A percentile compares a stretch with the other conserved stretches of the same genome.
Conservation (phyloP, 371 early-diverging fungal genomes). For the Dichotomocladium elegans region DNA sequence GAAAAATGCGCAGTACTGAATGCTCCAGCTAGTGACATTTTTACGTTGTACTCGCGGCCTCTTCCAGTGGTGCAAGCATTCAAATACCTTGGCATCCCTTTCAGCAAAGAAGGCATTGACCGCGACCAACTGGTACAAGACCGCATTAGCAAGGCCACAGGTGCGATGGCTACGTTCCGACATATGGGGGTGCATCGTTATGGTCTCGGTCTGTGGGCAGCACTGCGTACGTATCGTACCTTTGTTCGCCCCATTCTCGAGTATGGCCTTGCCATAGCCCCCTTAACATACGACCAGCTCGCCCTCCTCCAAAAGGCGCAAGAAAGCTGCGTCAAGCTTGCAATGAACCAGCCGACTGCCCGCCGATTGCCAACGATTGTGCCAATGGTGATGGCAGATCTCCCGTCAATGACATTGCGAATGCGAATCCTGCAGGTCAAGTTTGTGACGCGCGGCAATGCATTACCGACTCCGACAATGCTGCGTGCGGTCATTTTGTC, state of each 20-base stretch:
- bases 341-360: not conserved
- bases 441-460: not conserved
- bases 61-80: not conserved
- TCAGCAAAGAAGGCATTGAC: not conserved
- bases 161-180: not conserved
- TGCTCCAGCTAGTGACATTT: not conserved
- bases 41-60: not conserved
- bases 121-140: not conserved
- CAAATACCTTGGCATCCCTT: slow-evolving; percentile 7
- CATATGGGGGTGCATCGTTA: slow-evolving; percentile 1
- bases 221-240: not conserved
- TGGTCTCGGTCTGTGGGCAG: slow-evolving; percentile 4
- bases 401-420: not conserved
- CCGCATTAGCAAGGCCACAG: not conserved
- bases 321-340: not conserved
- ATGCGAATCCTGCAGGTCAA: slow-evolving; percentile 1
- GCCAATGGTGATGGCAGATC: not conserved
- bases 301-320: not conserved
- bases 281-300: not conserved
- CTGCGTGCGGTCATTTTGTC: not conserved
- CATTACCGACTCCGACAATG: not conserved
- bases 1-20: slow-evolving; percentile 10
- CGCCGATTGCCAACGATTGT: not conserved
- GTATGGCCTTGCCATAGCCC: slow-evolving; percentile 14
- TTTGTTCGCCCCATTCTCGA: slow-evolving; percentile 18